Conservation (phyloP, 306 rosid genomes). For the Carpinus viminea region DNA sequence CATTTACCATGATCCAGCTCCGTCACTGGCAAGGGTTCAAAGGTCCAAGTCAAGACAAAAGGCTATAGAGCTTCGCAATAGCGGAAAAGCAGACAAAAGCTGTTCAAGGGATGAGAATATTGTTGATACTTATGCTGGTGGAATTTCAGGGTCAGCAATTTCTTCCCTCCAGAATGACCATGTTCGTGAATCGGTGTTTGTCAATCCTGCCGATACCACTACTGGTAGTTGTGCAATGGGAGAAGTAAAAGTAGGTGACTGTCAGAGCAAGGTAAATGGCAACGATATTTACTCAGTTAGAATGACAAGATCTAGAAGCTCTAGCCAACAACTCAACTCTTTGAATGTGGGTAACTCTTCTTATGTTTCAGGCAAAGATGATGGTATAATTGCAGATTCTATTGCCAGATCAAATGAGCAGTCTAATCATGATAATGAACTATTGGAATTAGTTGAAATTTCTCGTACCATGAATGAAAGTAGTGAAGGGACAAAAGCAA, state of each 20-base stretch:
- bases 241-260: conserved; percentile 34
- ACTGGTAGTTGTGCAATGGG: conserved; percentile 35
- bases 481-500: conserved; percentile 30
- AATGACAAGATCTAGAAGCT: conserved; percentile 46
- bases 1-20: conserved; percentile 48
- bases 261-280: conserved; percentile 29
- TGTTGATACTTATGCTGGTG: conserved; percentile 34
- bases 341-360: conserved; percentile 34
- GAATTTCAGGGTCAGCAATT: conserved; percentile 36
- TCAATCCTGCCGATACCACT: conserved; percentile 37
- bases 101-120: conserved; percentile 32
- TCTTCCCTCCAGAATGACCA: conserved; percentile 38
- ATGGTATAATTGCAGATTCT: conserved; percentile 13
- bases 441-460: conserved; percentile 26
- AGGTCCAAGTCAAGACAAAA: conserved; percentile 88
- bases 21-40: conserved; percentile 74
- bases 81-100: conserved; percentile 48
- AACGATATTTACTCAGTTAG: conserved; percentile 29
- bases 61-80: conserved; percentile 70
- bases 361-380: conserved; percentile 29
- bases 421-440: conserved; percentile 36
- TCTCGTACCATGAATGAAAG: conserved; percentile 27
- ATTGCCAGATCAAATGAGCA: not conserved
- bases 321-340: conserved; percentile 34
- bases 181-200: conserved; percentile 37